Base-by-base conservation (phyloP, 305 asterid genomes). In the Withania somnifera region DNA sequence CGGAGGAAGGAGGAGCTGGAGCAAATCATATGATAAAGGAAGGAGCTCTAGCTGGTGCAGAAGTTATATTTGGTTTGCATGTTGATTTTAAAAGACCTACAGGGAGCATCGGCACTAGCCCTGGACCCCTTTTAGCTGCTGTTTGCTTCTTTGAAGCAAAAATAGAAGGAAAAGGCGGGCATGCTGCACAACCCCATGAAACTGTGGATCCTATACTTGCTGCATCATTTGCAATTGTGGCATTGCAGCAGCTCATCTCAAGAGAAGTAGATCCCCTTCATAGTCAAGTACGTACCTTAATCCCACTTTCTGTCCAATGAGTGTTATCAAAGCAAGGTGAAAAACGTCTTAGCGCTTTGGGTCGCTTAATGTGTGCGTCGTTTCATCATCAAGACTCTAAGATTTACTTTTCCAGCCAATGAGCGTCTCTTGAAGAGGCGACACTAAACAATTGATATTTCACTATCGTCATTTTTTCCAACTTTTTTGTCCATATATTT, bases 1-100 rank as follows among this genome's bases (percentile, higher is more conserved):
- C 95, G 0, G 98, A 94, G 88, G 98, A 92, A 82, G 98, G 97
- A 45, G 97, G 97, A 63, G 98, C 96, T 26, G 98, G 98, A 5
- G 97, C 97, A 11, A 87, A 90, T 56, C 56, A 87, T 77, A 93
- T 94, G 98, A 88, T 93, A 84, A 90, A 89, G 63, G 97, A 93
- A 86, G 97, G 98, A 22, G 98, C 94, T 68, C 94, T 94, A 80
- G 94, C 92, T 61, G 76, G 83, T 47, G 89, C 92, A 26, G 92
- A 93, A 82, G 97, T 95, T 11, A 93, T 94, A 79, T 94, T 92
- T 52, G 97, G 94, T 11, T 88, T 92, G 97, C 98, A 94, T 47
- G 84, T 92, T 66, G 90, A 83, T 87, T 87, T 34, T 67, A 58
- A 75, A 34, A 61, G 53, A 24, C 93, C 96, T 7, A 93, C 97